phyloP scores from a whole-genome alignment of 768 basidiomycete species.

The Sarcodon sp. region DNA sequence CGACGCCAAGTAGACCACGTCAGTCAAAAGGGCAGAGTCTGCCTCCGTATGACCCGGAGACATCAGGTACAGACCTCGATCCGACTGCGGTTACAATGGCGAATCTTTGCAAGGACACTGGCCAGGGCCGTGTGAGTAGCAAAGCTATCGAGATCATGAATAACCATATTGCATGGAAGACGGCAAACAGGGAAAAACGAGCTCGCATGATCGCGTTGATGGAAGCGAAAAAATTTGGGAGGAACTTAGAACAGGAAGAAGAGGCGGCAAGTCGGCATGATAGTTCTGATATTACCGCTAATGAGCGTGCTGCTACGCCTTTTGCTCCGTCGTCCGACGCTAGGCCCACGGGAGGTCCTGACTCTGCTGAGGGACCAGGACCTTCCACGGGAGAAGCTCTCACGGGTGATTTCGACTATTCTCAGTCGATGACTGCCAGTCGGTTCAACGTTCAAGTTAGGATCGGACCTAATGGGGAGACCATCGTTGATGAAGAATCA shows the following conservation, averaged over 20 bases:
- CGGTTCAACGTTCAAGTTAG: conserved; percentile 79
- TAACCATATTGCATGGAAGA: conserved; percentile 65
- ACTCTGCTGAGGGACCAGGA: not conserved
- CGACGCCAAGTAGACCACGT: conserved; percentile 20
- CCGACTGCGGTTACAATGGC: conserved; percentile 83
- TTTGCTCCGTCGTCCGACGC: not conserved
- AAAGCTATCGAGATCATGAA: conserved; percentile 61
- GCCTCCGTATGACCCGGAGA: conserved; percentile 43
- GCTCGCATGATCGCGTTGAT: conserved; percentile 45
- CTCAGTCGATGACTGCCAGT: conserved; percentile 48
- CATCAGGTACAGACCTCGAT: conserved; percentile 66
- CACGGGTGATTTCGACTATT: conserved; percentile 57
- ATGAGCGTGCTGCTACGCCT: not conserved
- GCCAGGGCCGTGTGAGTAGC: conserved; percentile 67
- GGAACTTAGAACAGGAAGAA: conserved; percentile 33
- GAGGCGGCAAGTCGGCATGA: not conserved
- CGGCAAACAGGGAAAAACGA: conserved; percentile 52
- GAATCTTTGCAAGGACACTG: conserved; percentile 61
- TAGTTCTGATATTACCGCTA: not conserved
- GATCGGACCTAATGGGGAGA: conserved; percentile 78
- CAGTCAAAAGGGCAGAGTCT: conserved; percentile 30
- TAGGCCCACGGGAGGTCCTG: not conserved
- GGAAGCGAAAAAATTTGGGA: conserved; percentile 70
- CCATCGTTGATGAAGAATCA: conserved; percentile 78
- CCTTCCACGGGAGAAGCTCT: conserved; percentile 7